A percentile compares a stretch with the other conserved stretches of the same genome.
phyloP scores from a whole-genome alignment of 2,329 filamentous ascomycete genomes.

The Fusarium chaquense region DNA sequence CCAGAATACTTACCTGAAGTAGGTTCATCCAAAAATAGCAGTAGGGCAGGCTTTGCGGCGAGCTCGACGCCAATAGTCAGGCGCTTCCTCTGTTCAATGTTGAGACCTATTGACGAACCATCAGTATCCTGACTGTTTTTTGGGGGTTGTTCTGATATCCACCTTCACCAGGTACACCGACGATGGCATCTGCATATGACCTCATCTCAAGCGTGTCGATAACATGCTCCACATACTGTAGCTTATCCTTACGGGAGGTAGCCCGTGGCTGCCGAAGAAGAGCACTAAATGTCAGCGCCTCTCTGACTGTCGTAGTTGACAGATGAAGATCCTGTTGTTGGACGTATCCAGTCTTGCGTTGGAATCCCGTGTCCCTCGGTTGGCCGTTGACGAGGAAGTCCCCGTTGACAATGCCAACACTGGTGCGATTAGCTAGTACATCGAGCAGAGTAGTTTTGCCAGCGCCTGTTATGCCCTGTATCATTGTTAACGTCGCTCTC shows the following conservation, averaged over 20 bases:
- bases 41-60: constrained; percentile 76
- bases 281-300: constrained; percentile 86
- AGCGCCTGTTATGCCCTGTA: constrained; percentile 74
- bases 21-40: constrained; percentile 82
- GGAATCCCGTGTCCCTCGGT: constrained; percentile 80
- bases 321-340: constrained; percentile 91
- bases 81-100: constrained; percentile 63
- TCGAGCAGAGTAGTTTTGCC: constrained; percentile 90
- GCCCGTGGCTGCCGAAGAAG: constrained; percentile 80
- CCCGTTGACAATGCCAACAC: constrained; percentile 85
- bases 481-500: not conserved
- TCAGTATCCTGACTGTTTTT: not conserved
- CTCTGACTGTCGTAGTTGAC: constrained; percentile 82
- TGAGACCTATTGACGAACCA: constrained; percentile 31
- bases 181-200: constrained; percentile 76
- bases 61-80: constrained; percentile 82
- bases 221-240: constrained; percentile 47
- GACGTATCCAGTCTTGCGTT: constrained; percentile 88
- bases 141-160: accelerated
- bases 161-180: constrained; percentile 63
- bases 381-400: constrained; percentile 75
- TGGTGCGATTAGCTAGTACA: constrained; percentile 82
- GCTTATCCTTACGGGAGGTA: constrained; percentile 69
- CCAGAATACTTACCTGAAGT: constrained; percentile 67
- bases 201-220: constrained; percentile 56